Base-by-base conservation (phyloP, 1,284 basidiomycete genomes). In the Ustilago crameri region DNA sequence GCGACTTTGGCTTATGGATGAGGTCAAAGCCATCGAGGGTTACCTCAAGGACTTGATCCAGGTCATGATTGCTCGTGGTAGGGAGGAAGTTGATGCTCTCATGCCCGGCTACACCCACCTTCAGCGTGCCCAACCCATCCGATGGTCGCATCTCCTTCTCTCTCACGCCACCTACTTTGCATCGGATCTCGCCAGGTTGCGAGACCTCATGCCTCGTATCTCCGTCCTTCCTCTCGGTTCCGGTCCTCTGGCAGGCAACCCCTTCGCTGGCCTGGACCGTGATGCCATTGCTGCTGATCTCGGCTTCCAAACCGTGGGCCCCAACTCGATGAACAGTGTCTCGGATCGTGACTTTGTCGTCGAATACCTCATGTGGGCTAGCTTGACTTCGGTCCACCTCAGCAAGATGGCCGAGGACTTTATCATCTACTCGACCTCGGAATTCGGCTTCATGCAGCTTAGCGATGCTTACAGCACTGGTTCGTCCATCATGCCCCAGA, bases 401-500 rank as follows among this genome's bases (percentile, higher is more conserved):
- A 94, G 92, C 84, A 90, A 93, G 68, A 88, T 98, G 85, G 92
- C 95, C 9, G 95, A 98, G 84, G 95, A 98, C 84, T 85, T 98
- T 76, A 93, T 98, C 85, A 89, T 98, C 68, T 98, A 98, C 85
- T 97, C 94, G 17, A 93, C 92, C 17, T 92, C 93, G 54, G 95
- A 98, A 85, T 98, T 98, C 83, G 93, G 94, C 12, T 98, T 98
- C 83, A 87, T 98, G 65, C 90, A 90, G 37, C 85, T 98, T 75
- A 95, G 92, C 81, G 95, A 98, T 85, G 95, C 95, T 3, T 98
- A 98, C 85, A 93, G 93, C 84, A 98, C 95, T 34, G 95, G 95
- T 12, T 97, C 95, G 40, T 97, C 94, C 71, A 98, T 98, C 83
- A 98, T 98, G 95, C 95, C 95, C 2, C 95, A 98, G 84, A 98